phyloP scores from a whole-genome alignment of 1,284 basidiomycete genomes.

The Porodaedalea pini region DNA sequence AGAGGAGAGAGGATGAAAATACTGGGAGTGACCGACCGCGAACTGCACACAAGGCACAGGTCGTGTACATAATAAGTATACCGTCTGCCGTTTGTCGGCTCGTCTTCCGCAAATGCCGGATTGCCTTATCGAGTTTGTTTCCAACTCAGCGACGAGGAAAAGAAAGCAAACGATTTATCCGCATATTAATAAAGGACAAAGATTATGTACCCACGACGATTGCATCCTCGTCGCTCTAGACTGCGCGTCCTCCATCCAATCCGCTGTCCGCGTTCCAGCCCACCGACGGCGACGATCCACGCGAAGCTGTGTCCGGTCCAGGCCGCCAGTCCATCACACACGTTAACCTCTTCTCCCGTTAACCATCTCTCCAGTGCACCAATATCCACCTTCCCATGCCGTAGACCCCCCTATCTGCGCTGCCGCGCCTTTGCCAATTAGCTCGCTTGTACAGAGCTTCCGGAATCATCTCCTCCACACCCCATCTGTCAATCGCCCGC shows the following conservation, averaged over 20 bases:
- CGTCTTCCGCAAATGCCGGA: too few species aligned
- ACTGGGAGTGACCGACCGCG: neutral
- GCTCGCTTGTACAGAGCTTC: neutral
- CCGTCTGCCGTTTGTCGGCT: too few species aligned
- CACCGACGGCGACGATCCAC: slow-evolving; percentile 18
- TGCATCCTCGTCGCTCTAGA: neutral
- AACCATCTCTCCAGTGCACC: neutral
- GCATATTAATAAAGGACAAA: too few species aligned
- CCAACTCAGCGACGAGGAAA: too few species aligned
- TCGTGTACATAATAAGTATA: too few species aligned
- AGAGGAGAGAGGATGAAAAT: neutral
- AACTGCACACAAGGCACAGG: too few species aligned
- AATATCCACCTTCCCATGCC: neutral
- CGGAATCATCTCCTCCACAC: neutral
- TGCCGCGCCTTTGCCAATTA: neutral
- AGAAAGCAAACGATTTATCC: too few species aligned
- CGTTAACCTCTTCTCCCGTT: slow-evolving; percentile 9
- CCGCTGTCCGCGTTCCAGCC: slow-evolving; percentile 10
- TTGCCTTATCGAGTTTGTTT: too few species aligned
- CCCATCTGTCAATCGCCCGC: slow-evolving; percentile 2
- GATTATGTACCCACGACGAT: neutral
- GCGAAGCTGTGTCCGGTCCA: slow-evolving; percentile 17
- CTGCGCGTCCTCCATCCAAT: slow-evolving; percentile 4
- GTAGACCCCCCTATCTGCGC: neutral
- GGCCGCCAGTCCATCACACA: slow-evolving; percentile 11